Evolutionary conservation across 1,139 yeast species (phyloP), one percentile per base, ranked within the genome.

Genomic region (Geotrichum fermentans): DNA sequence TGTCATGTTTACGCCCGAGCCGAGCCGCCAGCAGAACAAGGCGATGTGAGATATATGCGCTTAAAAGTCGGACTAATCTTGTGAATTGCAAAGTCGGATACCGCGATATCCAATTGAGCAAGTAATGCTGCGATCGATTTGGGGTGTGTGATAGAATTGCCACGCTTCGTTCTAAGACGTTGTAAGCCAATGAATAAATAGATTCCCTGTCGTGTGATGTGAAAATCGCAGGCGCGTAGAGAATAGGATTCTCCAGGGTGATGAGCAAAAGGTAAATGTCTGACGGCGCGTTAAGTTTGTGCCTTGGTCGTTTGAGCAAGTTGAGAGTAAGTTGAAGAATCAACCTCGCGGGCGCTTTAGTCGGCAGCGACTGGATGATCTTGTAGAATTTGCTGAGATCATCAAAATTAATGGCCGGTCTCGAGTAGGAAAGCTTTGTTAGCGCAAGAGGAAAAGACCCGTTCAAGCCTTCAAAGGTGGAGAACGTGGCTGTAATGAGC

Each of bases 61-160:
- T 71, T 20, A 69, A 53, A 16, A 70, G 56, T 21, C 70, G 69
- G 4, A 70, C 65, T 43, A 64, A 60, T 34, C 58, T 56, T 33
- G 48, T 52, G 43, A 63, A 63, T 20, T 49, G 47, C 2, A 40
- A 44, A 13, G 61, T 34, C 72, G 64, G 57, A 43, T 43, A 54
- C 46, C 74, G 67, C 4, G 81, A 72, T 58, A 83, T 70, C 84
- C 88, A 83, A 53, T 77, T 73, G 1, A 79, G 71, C 30, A 83
- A 61, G 56, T 75, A 74, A 37, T 74, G 75, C 1, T 74, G 63
- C 11, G 69, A 61, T 0, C 67, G 58, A 2, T 73, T 63, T 29
- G 74, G 72, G 3, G 76, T 58, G 56, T 80, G 75, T 0, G 92
- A 73, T 43, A 87, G 58, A 4, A 83, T 69, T 0, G 96, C 95